Evolutionary conservation across 176 grass and related monocot species (phyloP).

Genomic region (Zea luxurians): DNA sequence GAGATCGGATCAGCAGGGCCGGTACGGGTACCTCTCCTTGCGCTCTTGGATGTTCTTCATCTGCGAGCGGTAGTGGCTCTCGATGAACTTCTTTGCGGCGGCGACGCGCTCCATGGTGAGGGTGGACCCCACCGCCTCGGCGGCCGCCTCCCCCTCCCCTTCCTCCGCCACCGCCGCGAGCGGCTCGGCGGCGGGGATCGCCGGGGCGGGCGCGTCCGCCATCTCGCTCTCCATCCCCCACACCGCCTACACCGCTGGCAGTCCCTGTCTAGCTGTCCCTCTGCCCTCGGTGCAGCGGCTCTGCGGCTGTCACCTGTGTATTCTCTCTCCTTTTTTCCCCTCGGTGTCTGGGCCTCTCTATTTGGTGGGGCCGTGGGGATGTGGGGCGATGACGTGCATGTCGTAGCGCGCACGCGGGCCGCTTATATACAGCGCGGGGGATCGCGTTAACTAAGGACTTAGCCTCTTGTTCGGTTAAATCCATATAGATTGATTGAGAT

Average conservation of each 20-base stretch:
- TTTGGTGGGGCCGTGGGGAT: background rate
- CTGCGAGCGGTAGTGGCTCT: slow-evolving; percentile 98
- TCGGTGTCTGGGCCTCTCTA: slow-evolving; percentile 28
- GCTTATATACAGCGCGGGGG: slow-evolving; percentile 3
- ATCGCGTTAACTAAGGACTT: no score
- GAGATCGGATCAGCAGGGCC: background rate
- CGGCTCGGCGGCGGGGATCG: slow-evolving; percentile 27
- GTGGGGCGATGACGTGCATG: slow-evolving; percentile 19
- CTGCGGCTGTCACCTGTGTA: background rate
- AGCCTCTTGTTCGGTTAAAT: no score
- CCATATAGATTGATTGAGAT: no score
- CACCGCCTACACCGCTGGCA: slow-evolving; percentile 1
- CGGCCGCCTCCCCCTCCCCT: slow-evolving; percentile 31
- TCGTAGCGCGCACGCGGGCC: slow-evolving; percentile 39
- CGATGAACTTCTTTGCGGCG: slow-evolving; percentile 98
- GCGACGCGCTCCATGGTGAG: slow-evolving; percentile 98
- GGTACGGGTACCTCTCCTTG: slow-evolving; percentile 67
- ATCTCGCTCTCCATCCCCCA: slow-evolving; percentile 61
- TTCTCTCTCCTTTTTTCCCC: slow-evolving; percentile 3
- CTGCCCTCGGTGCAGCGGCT: background rate
- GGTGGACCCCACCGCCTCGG: slow-evolving; percentile 66
- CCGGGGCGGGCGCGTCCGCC: slow-evolving; percentile 44
- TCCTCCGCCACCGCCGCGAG: slow-evolving; percentile 66
- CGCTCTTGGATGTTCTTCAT: slow-evolving; percentile 92
- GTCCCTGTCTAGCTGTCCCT: slow-evolving; percentile 18